Evolutionary conservation across 2,329 filamentous ascomycete species (phyloP), one percentile per base, ranked within the genome.

Genomic region (Parastagonospora nodorum): DNA sequence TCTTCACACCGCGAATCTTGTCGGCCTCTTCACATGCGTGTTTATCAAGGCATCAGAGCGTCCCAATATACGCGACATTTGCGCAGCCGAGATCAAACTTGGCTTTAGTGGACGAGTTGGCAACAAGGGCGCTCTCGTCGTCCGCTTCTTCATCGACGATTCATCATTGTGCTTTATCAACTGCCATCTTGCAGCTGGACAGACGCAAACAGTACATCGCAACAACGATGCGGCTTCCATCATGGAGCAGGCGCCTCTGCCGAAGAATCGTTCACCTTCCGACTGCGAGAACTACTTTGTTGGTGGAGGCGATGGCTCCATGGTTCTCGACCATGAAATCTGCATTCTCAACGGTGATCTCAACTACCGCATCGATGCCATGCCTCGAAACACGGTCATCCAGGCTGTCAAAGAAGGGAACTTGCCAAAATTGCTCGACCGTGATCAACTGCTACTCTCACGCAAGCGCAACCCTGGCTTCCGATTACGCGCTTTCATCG

Each of bases 321-420:
- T 97, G 88, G 90, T 99, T 51, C 81, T 97, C 50, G 94, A 99
- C 68, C 94, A 99, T 68, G 94, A 99, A 75, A 88, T 99, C n/a
- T 97, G 93, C 72, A 86, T 99, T 41, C 77, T 97, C 36, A 97
- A 97, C 65, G 94, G 94, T 27, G 94, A 99, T 71, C 82, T 99
- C 42, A 99, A 99, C 75, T 99, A 99, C 74, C 92, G 94, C 55
- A 97, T 99, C 66, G 94, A 99, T 72, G 92, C 92, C 19, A 97
- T 97, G 85, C 91, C 91, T 14, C 89, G 94, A 42, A 91, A 97
- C 66, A 92, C 90, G 0, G 93, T 99, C 2, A 88, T 97, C 47
- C 88, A 87, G 52, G 92, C 91, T 1, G 85, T 97, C 43, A 88
- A 89, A 57, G 82, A 88, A 36, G 87, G 88, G 55, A 96, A 97